Base-by-base conservation (phyloP, 2,329 filamentous ascomycete genomes). In the Alternaria longipes region DNA sequence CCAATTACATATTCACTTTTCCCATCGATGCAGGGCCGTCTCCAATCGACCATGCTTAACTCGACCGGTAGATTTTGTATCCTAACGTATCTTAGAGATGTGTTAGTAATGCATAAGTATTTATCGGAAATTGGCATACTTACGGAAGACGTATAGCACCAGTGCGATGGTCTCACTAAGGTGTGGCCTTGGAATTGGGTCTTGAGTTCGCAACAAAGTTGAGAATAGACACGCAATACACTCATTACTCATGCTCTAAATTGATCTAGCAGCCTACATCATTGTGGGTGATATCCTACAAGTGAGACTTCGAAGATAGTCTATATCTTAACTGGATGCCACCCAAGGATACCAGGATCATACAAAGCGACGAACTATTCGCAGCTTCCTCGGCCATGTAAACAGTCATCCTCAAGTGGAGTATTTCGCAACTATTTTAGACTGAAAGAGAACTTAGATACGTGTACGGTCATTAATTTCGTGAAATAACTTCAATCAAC, bases 401-500 rank as follows among this genome's bases (percentile, higher is more conserved):
- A 38, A 38, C 34, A 38, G 16, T 8, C 16, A 9, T n/a, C 8
- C 34, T n/a, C 34, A 38, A 38, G 34, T 38, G 16, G 8, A 38
- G 34, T 38, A 16, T 38, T n/a, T 18, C 8, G 16, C 16, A 38
- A 38, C 16, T 38, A 38, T n/a, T 16, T 38, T n/a, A 8, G 16
- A 38, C 34, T 18, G n/a, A 7, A 24, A 12, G 1, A 16, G 30
- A 12, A 11, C 30, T 36, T 34, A 8, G 1, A n/a, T 16, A 12
- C 22, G 30, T 49, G 20, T 36, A 49, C 36, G 32, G 18, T 12
- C 30, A 11, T 49, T 6, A 24, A 24, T 12, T 9, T 36, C 49
- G 16, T 40, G 0, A 9, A 16, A 42, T 8, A 30, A 5, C 4
- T 16, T 60, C 8, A 60, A 60, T 60, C 57, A 38, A 60, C 57